Percentiles rank a stretch among this genome's conserved stretches.
phyloP scores from a whole-genome alignment of 345 rosid species.

The Citrus glauca region DNA sequence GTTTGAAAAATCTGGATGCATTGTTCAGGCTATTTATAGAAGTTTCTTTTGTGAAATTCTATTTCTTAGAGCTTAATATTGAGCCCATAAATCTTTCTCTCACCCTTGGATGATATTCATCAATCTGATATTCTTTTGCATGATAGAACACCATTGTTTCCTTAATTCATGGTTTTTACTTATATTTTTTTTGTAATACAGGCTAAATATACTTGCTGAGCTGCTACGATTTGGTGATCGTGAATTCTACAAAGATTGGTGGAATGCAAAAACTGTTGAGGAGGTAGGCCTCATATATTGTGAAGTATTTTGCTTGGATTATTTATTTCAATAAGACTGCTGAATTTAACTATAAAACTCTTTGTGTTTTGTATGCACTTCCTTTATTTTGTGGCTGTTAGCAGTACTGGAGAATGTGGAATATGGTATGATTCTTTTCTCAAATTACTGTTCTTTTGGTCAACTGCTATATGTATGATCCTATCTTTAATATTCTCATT shows the following conservation, averaged over 20 bases:
- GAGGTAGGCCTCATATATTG: conserved; percentile 53
- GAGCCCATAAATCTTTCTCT: not conserved
- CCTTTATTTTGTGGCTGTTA: conserved; percentile 28
- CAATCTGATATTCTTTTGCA: not conserved
- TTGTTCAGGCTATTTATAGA: not conserved
- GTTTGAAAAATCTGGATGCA: not conserved
- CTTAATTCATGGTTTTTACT: not conserved
- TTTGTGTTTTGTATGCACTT: conserved; percentile 9
- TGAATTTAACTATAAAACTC: conserved; percentile 7
- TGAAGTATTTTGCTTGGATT: conserved; percentile 3
- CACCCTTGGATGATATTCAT: not conserved
- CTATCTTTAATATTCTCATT: not conserved
- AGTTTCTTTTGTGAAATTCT: not conserved
- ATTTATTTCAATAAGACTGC: conserved; percentile 11
- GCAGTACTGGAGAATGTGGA: conserved; percentile 99
- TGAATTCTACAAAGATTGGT: conserved; percentile 98
- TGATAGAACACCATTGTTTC: not conserved
- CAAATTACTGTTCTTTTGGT: conserved; percentile 5
- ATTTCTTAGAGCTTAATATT: not conserved
- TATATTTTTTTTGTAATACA: conserved; percentile 16
- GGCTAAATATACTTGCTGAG: conserved; percentile 98
- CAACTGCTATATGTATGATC: not conserved
- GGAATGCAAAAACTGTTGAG: conserved; percentile 96
- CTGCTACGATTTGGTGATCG: conserved; percentile 95
- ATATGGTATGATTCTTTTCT: conserved; percentile 74